Evolutionary conservation across 2,329 filamentous ascomycete species (phyloP), one percentile per base, ranked within the genome.

Genomic region (Colletotrichum eleusines): DNA sequence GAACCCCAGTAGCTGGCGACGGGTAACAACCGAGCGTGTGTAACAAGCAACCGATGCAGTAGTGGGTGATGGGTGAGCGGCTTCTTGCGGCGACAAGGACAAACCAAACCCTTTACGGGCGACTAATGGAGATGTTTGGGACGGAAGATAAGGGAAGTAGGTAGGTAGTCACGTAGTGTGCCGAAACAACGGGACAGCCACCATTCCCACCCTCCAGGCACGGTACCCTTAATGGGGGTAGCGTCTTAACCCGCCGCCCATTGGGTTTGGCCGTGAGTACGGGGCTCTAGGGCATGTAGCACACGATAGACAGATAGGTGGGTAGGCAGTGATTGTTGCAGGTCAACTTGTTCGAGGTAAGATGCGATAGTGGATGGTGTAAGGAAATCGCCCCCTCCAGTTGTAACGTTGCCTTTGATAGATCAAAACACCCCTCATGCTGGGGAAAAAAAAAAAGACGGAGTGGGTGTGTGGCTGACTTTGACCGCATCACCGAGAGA

Each of bases 391-490:
- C 68, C 69, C n/a, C 58, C 69, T 63, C 64, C 69, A 68, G 69
- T 14, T 71, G 69, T 63, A 71, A 71, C 69, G 69, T 71, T 71
- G 69, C 69, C 58, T 71, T 42, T 63, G 64, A 60, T 63, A 69
- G 53, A 48, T 35, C 44, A 38, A 40, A 38, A 38, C 23, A 31
- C 46, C 26, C 35, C 46, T 54, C 33, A 16, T 35, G 20, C 16
- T 5, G n/a, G 7, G 33, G 26, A 16, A 44, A 14, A 18, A 38
- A n/a, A 20, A 42, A 42, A 18, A 18, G 1, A 42, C 0, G n/a
- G 7, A 44, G 20, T n/a, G 42, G 20, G 18, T 42, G n/a, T 2
- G 57, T 46, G 57, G 67, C 57, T 67, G 57, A 46, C 50, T 18
- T 53, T 28, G 44, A 51, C 50, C 57, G 50, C 50, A 67, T 62